These are phyloP conservation scores for Beta macrorhiza DNA, from an alignment of 179 eudicot genomes.

Conservation along the genomic window DNA sequence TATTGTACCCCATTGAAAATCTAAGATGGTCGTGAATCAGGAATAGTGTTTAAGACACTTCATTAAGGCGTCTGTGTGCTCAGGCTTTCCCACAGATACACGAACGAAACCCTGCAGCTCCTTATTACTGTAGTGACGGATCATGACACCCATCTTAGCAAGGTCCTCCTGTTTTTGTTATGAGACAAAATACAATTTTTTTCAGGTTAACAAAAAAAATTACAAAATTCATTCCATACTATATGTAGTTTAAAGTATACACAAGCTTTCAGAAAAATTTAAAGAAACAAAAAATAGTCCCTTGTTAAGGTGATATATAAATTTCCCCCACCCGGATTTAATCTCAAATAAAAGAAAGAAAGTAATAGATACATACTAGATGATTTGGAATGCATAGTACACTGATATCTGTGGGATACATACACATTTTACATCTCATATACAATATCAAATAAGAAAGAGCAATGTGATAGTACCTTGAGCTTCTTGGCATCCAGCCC, in stretches of 20 bases:
- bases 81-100: conserved; percentile 95
- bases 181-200: conserved; percentile 3
- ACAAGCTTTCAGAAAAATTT: too few species aligned
- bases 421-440: background rate
- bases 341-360: too few species aligned
- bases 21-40: conserved; percentile 29
- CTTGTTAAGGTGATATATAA: too few species aligned
- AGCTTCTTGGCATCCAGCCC: conserved; percentile 94
- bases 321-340: too few species aligned
- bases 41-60: conserved; percentile 47
- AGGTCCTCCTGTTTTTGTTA: conserved; percentile 73
- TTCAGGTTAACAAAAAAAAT: background rate
- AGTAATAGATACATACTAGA: too few species aligned
- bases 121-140: conserved; percentile 88
- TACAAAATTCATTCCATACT: background rate
- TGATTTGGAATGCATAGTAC: too few species aligned
- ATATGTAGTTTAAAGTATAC: background rate
- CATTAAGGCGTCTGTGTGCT: conserved; percentile 85
- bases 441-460: background rate
- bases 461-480: conserved; percentile 53
- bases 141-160: conserved; percentile 90
- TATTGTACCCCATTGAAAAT: conserved; percentile 11
- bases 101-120: conserved; percentile 84
- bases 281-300: too few species aligned
- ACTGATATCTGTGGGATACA: background rate